phyloP scores from a whole-genome alignment of 306 rosid genomes.

The Castanospermum australe region DNA sequence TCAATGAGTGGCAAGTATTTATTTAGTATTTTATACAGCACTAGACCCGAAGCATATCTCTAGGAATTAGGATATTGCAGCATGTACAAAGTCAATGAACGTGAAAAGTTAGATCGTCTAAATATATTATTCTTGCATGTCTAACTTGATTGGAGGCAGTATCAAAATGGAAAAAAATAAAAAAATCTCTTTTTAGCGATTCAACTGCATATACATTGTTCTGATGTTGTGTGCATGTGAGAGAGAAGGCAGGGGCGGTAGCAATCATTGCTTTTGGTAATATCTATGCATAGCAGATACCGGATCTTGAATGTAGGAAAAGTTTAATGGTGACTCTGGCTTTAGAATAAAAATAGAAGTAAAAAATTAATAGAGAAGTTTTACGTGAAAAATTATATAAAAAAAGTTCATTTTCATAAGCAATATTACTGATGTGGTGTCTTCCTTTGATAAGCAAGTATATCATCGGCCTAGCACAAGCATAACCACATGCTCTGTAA shows the following conservation, averaged over 20 bases:
- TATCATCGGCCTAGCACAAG: not conserved
- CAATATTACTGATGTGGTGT: constrained; percentile 26
- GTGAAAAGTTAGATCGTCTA: not conserved
- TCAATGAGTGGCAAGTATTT: not conserved
- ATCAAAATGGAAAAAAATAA: too few species aligned
- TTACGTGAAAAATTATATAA: too few species aligned
- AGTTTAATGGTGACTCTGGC: too few species aligned
- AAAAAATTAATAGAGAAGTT: too few species aligned
- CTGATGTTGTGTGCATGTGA: constrained; percentile 5
- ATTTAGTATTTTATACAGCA: not conserved
- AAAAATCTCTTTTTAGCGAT: too few species aligned
- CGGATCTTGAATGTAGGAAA: constrained; percentile 9
- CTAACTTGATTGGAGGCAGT: not conserved
- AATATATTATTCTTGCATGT: not conserved
- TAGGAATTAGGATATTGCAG: not conserved
- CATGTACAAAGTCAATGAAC: not conserved
- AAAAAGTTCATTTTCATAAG: too few species aligned
- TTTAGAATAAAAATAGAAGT: too few species aligned
- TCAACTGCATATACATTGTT: not conserved
- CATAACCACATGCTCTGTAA: constrained; percentile 32
- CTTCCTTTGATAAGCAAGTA: constrained; percentile 17
- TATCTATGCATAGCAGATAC: constrained; percentile 9
- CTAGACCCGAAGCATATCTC: not conserved
- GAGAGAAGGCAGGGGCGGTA: not conserved
- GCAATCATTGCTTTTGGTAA: constrained; percentile 30